phyloP scores from a whole-genome alignment of 192 early-diverging fungal genomes.

The Thoreauomyces humboldtii region DNA sequence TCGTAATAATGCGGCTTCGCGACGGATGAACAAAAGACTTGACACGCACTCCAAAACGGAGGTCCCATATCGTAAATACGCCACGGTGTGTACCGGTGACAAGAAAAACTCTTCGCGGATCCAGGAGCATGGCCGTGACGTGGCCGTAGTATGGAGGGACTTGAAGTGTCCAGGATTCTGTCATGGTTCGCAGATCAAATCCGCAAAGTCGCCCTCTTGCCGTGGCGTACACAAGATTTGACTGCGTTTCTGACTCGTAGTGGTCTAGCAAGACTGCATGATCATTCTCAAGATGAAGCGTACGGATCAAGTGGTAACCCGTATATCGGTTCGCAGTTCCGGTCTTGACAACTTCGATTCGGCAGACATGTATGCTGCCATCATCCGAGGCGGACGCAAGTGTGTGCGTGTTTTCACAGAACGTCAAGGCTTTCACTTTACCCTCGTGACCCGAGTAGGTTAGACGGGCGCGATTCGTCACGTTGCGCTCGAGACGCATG shows the following conservation, averaged over 20 bases:
- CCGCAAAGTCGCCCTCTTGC: constrained; percentile 66
- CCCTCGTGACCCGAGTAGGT: constrained; percentile 72
- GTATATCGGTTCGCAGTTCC: constrained; percentile 56
- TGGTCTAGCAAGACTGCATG: constrained; percentile 64
- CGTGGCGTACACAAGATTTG: constrained; percentile 70
- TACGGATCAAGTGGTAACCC: constrained; percentile 57
- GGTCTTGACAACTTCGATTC: constrained; percentile 52
- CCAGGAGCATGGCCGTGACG: constrained; percentile 65
- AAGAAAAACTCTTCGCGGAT: constrained; percentile 62
- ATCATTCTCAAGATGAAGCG: constrained; percentile 53
- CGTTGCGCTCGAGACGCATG: constrained; percentile 74
- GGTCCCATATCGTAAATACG: constrained; percentile 73
- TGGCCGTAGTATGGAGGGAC: constrained; percentile 48
- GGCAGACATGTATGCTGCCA: constrained; percentile 75
- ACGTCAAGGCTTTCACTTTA: constrained; percentile 70
- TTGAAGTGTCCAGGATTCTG: constrained; percentile 56
- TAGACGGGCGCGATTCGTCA: constrained; percentile 72
- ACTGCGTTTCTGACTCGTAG: constrained; percentile 58
- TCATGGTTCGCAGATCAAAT: constrained; percentile 75
- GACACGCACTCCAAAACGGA: constrained; percentile 70
- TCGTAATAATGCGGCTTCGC: constrained; percentile 55
- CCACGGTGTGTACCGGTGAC: constrained; percentile 74
- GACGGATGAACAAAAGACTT: constrained; percentile 76
- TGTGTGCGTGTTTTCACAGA: constrained; percentile 75
- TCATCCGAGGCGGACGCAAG: constrained; percentile 77